These are phyloP conservation scores for Lumnitzera racemosa DNA, from an alignment of 345 rosid species.

Conservation along the genomic window DNA sequence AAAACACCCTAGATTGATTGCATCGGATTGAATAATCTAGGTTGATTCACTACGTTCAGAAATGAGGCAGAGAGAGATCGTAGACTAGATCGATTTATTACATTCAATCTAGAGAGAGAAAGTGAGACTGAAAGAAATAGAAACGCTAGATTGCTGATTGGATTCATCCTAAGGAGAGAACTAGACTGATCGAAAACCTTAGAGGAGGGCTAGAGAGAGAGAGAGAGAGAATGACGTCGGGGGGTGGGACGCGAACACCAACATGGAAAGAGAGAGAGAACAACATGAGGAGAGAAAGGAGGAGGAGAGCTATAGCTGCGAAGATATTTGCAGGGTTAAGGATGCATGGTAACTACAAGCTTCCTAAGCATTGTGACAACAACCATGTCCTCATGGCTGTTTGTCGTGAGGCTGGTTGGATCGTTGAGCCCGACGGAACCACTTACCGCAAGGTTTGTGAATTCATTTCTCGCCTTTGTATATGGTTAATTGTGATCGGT, in stretches of 20 bases:
- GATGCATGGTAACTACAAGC: conserved; percentile 76
- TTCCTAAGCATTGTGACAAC: conserved; percentile 90
- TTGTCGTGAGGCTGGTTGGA: conserved; percentile 87
- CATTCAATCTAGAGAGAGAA: too few relatives aligned
- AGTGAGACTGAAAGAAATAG: too few relatives aligned
- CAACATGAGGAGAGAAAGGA: conserved; percentile 77
- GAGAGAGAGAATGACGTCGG: conserved; percentile 49
- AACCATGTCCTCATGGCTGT: conserved; percentile 87
- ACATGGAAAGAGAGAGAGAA: conserved; percentile 90
- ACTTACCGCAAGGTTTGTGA: conserved; percentile 71
- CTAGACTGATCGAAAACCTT: too few relatives aligned
- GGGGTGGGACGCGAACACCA: conserved; percentile 48
- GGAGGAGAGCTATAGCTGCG: conserved; percentile 82
- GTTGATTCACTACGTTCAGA: neutral
- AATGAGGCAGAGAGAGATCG: neutral
- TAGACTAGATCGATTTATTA: too few relatives aligned
- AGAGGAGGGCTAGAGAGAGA: neutral
- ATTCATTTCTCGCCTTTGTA: neutral
- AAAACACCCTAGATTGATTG: too few relatives aligned
- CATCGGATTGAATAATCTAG: too few relatives aligned
- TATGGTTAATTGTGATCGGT: neutral
- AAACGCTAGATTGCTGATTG: too few relatives aligned
- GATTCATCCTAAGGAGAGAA: too few relatives aligned
- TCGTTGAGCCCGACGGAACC: conserved; percentile 76
- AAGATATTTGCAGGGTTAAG: conserved; percentile 81